Conservation (phyloP, 257 asterid species). For the Coffea canephora region DNA sequence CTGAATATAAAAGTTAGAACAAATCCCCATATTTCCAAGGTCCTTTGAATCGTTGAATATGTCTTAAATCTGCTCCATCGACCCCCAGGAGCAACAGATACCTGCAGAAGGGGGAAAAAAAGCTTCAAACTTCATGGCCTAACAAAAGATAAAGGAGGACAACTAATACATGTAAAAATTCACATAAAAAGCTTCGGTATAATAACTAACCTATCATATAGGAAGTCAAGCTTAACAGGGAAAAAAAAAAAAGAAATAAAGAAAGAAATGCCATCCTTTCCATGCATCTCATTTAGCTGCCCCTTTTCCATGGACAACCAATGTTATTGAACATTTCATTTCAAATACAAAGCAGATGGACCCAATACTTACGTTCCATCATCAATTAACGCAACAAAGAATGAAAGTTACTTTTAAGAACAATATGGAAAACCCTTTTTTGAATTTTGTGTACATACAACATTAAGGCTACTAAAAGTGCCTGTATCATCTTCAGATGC, state of each 20-base stretch:
- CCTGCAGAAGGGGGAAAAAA: slow-evolving; percentile 44
- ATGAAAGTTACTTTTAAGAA: neutral
- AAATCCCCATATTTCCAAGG: slow-evolving; percentile 96
- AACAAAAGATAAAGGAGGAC: neutral
- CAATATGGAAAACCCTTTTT: neutral
- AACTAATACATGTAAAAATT: neutral
- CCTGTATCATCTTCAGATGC: neutral
- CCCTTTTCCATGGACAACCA: neutral
- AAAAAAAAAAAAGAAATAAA: neutral
- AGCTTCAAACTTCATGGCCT: neutral
- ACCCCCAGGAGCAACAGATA: slow-evolving; percentile 95
- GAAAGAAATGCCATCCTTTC: neutral
- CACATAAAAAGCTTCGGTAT: neutral
- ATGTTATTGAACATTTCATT: neutral
- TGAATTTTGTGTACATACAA: neutral
- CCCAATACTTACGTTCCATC: neutral
- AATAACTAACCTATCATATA: neutral
- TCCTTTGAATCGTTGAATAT: slow-evolving; percentile 91
- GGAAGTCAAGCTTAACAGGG: neutral
- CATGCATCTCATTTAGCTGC: neutral
- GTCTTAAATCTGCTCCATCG: slow-evolving; percentile 95
- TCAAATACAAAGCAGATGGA: neutral
- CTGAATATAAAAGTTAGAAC: slow-evolving; percentile 75
- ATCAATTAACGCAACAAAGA: neutral
- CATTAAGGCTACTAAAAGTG: neutral